Evolutionary conservation across 345 rosid species (phyloP).

Genomic region (Eutrema heterophyllum): DNA sequence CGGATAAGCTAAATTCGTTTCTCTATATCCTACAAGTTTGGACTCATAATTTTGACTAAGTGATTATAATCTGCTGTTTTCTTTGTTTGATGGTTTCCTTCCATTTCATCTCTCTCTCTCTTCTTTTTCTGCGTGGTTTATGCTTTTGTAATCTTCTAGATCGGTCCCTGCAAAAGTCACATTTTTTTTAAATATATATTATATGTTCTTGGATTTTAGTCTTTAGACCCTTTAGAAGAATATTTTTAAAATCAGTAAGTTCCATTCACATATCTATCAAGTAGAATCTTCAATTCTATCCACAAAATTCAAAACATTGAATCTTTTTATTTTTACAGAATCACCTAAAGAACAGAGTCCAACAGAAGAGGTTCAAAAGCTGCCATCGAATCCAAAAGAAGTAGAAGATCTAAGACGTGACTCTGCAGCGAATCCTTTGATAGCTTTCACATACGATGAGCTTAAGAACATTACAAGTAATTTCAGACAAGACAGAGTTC

Average conservation of each 20-base stretch:
- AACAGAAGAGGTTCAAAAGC: slow-evolving; percentile 36
- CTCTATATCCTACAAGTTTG: not conserved
- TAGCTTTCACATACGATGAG: slow-evolving; percentile 77
- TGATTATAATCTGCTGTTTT: not conserved
- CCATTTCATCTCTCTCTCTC: not conserved
- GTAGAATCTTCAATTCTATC: not conserved
- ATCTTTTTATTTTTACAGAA: slow-evolving; percentile 33
- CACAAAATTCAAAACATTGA: not conserved
- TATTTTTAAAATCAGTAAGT: not conserved
- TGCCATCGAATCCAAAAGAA: slow-evolving; percentile 93
- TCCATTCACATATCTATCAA: not conserved
- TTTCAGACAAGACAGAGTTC: slow-evolving; percentile 84
- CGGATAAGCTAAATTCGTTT: not conserved
- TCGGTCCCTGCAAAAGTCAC: slow-evolving; percentile 4
- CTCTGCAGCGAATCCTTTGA: slow-evolving; percentile 69
- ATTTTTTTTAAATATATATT: not conserved
- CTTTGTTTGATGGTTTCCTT: not conserved
- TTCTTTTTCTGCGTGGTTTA: not conserved
- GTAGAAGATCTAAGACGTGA: slow-evolving; percentile 90
- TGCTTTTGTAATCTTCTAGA: slow-evolving; percentile 24
- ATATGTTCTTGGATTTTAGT: not conserved
- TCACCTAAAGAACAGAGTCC: slow-evolving; percentile 58
- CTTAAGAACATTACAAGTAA: slow-evolving; percentile 65
- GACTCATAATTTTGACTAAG: slow-evolving; percentile 1
- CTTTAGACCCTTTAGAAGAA: not conserved